Evolutionary conservation across 805 yeast species (phyloP), one percentile per base, ranked within the genome.

Genomic region (Myxozyma udenii): DNA sequence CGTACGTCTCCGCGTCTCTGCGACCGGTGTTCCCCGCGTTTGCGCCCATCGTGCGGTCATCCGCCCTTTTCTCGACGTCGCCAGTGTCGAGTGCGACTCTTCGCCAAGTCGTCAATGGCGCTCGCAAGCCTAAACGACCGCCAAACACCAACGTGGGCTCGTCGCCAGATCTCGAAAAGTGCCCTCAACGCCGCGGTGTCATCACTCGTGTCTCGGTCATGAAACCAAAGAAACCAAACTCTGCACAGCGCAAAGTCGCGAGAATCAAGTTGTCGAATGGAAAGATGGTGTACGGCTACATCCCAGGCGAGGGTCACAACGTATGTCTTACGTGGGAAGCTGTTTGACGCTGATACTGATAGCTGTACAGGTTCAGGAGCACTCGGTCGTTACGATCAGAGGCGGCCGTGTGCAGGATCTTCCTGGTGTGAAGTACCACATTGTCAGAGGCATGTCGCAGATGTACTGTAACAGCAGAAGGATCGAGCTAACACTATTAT

Each of bases 341-440:
- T n/a, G 33, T 6, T 5, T 11, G n/a, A 28, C 4, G 41, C 36
- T 47, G 28, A 44, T 12, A 12, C 11, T 16, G 30, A 24, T 14
- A 18, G n/a, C 4, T 28, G 12, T 11, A 5, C 28, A 53, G 54
- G 74, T 95, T 21, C 98, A 93, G 74, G 99, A 93, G 69, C 99
- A 93, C 72, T 87, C 95, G 65, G 95, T 93, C 46, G 98, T 93
- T 0, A 79, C 82, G 47, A 95, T 93, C 2, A 81, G 98, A 71
- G 99, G 99, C n/a, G 99, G 98, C 14, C 83, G 97, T 77, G 87
- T 87, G 47, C 96, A 90, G 67, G 99, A 93, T 81, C 75, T 91
- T 63, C 98, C 98, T 23, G 99, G 99, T 78, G 96, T 93, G 44
- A 90, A 88, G 68, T 93, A 93, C 70, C 93, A 87, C 71, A 76